A percentile compares a stretch with the other conserved stretches of the same genome.
These are phyloP conservation scores for Salvia rosmarinus DNA, from an alignment of 257 asterid species.

Conservation along the genomic window DNA sequence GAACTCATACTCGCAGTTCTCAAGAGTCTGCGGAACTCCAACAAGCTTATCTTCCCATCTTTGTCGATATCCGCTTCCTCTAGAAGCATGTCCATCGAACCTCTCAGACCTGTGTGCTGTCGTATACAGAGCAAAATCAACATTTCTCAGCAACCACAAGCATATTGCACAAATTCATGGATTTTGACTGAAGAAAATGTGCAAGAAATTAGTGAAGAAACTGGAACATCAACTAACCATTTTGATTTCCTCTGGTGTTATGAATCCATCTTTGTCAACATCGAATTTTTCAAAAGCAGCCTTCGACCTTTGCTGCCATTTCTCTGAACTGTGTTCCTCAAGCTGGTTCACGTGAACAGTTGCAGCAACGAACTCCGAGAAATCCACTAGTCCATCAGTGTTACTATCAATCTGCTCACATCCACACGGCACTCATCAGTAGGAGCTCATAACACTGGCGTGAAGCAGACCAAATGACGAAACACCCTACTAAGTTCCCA, in stretches of 20 bases:
- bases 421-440: slow-evolving; percentile 23
- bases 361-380: slow-evolving; percentile 97
- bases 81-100: slow-evolving; percentile 80
- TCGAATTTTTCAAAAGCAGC: slow-evolving; percentile 94
- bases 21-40: slow-evolving; percentile 87
- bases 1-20: slow-evolving; percentile 90
- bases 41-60: slow-evolving; percentile 92
- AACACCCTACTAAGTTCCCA: too few species aligned
- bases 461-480: background rate
- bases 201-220: too few species aligned
- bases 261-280: slow-evolving; percentile 87
- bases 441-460: background rate
- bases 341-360: slow-evolving; percentile 90
- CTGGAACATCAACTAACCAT: slow-evolving; percentile 57
- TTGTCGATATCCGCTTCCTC: slow-evolving; percentile 97
- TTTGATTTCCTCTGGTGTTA: slow-evolving; percentile 90
- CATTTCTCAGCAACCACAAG: too few species aligned
- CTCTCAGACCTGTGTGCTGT: slow-evolving; percentile 87
- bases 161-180: too few species aligned
- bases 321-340: slow-evolving; percentile 81
- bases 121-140: background rate
- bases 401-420: slow-evolving; percentile 85
- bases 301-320: slow-evolving; percentile 82
- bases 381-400: slow-evolving; percentile 94
- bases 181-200: too few species aligned